Conservation (phyloP, 2,329 filamentous ascomycete genomes). For the Fusarium sp. region DNA sequence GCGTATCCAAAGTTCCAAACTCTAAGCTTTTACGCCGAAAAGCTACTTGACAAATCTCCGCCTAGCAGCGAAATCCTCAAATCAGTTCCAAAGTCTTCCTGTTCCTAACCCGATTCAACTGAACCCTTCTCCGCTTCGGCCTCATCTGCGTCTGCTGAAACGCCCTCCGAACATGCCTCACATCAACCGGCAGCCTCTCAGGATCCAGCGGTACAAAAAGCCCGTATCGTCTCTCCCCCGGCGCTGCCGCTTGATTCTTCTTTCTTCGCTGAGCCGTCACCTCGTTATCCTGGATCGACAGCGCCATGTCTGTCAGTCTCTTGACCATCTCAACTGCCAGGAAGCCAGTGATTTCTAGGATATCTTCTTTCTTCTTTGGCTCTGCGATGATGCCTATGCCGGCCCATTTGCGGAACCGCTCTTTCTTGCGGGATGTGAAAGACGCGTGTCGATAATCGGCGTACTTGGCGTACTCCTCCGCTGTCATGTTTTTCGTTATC, state of each 20-base stretch:
- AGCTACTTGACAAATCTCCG: too few relatives aligned
- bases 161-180: slow-evolving; percentile 11
- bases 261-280: not conserved
- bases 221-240: not conserved
- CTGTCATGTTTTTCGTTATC: slow-evolving; percentile 94
- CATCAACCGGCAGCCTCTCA: not conserved
- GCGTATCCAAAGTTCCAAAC: not conserved
- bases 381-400: slow-evolving; percentile 95
- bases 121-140: not conserved
- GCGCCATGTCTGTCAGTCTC: slow-evolving; percentile 91
- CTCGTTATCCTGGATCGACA: slow-evolving; percentile 80
- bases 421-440: slow-evolving; percentile 97
- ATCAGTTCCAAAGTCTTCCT: slow-evolving; percentile 6
- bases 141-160: slow-evolving; percentile 19
- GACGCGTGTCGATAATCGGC: slow-evolving; percentile 96
- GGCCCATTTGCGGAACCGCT: slow-evolving; percentile 96
- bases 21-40: too few relatives aligned
- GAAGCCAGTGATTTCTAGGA: slow-evolving; percentile 96
- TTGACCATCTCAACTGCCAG: slow-evolving; percentile 98
- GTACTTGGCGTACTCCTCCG: slow-evolving; percentile 97
- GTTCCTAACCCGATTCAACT: not conserved
- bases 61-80: too few relatives aligned
- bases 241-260: accelerated
- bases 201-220: slow-evolving; percentile 1
- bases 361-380: slow-evolving; percentile 94